A percentile compares a stretch with the other conserved stretches of the same genome.
phyloP scores from a whole-genome alignment of 371 early-diverging fungal genomes.

The Mucor piriformis region DNA sequence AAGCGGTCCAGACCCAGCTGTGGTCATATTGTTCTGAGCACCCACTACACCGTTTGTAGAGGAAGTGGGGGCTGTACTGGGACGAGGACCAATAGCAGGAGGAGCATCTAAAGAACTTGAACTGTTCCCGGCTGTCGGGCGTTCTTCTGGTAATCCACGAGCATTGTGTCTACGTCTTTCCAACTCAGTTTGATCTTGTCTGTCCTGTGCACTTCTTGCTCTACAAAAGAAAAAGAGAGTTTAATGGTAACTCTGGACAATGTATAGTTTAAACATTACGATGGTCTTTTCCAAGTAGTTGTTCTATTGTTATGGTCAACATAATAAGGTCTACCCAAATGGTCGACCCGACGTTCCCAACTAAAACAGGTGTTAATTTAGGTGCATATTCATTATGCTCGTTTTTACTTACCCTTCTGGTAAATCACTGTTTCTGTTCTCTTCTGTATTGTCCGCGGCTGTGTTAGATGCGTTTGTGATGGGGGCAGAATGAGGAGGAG shows the following conservation, averaged over 20 bases:
- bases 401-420: constrained; percentile 63
- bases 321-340: constrained; percentile 70
- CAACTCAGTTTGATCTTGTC: constrained; percentile 63
- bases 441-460: constrained; percentile 11
- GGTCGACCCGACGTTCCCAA: constrained; percentile 75
- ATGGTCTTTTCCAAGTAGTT: constrained; percentile 76
- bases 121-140: constrained; percentile 27
- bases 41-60: constrained; percentile 17
- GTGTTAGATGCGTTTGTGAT: constrained; percentile 7
- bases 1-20: constrained; percentile 72
- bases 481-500: constrained; percentile 17
- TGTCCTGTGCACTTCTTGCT: constrained; percentile 51
- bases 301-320: constrained; percentile 74
- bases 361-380: constrained; percentile 27
- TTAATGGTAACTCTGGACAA: background rate
- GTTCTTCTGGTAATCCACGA: constrained; percentile 76
- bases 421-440: constrained; percentile 56
- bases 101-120: constrained; percentile 32
- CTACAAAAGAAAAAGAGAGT: constrained; percentile 13
- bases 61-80: background rate
- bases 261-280: constrained; percentile 24
- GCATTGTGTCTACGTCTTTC: constrained; percentile 80
- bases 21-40: constrained; percentile 53
- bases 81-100: constrained; percentile 21
- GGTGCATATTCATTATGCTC: background rate